Evolutionary conservation across 2,329 filamentous ascomycete species (phyloP), one percentile per base, ranked within the genome.

Genomic region (Pseudocercospora crystallina): DNA sequence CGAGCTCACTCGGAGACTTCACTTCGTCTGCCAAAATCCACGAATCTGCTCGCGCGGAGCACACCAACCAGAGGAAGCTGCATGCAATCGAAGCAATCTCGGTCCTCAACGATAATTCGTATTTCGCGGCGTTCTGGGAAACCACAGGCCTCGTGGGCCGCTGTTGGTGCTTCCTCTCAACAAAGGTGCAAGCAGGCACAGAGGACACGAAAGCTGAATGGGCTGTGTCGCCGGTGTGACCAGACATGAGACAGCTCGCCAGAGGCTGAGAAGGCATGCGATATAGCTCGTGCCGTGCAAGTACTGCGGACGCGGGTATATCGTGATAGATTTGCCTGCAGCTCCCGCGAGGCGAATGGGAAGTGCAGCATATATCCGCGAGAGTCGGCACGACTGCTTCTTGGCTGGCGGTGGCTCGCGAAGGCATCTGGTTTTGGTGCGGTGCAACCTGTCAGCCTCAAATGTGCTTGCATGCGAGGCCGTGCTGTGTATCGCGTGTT

Each of bases 31-130:
- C 13, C 41, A 35, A 20, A 20, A 43, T 34, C 5, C 14, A 30
- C 14, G 26, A 43, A 43, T 43, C 30, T 35, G 41, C 29, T 15
- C 41, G 41, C 41, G 35, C 17, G 41, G 30, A 17, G 41, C 41
- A 32, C 17, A 35, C 31, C 41, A 29, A 26, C 20, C 20, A 26
- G 4, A 26, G 20, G 7, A 26, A 26, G 26, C 17, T 26, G 39
- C 12, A 26, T 42, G 39, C 26, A 42, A 5, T 26, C 39, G 14
- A 29, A 3, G 20, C 20, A 26, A 26, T 26, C 20, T 26, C 20
- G 7, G 20, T 26, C 20, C 20, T 26, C 20, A 26, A 26, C 20
- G 20, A 26, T 26, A 7, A 26, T 26, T 26, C 4, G 20, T 26
- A 7, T 3, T 26, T 26, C 20, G 20, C 20, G 20, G 3, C 20